Base-by-base conservation (phyloP, 805 yeast species). In the Monosporozyma solicola region DNA sequence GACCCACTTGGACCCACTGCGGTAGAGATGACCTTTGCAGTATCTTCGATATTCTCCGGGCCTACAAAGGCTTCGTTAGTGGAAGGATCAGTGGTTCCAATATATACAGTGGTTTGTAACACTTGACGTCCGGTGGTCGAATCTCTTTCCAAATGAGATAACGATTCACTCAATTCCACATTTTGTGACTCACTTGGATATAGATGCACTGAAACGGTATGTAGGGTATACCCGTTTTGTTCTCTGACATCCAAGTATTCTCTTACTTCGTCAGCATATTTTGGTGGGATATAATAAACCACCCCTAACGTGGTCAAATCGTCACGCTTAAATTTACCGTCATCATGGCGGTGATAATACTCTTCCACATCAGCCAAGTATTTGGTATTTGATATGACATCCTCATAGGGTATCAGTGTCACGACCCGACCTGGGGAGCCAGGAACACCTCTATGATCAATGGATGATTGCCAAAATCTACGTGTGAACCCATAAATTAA, bases 371-470 rank as follows among this genome's bases (percentile, higher is more conserved):
- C 82, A 2, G 69, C 55, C 37, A 73, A 71, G 53, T 82, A 77
- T 2, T 52, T 58, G 0, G 59, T 53, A 55, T 80, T 72, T 2
- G 60, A 51, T 27, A 77, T 64, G 16, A 85, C 74, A 53, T 80
- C 82, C 7, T 77, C 76, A 47, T 78, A 72, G 9, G 90, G 79
- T 1, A 91, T 74, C 47, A 91, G 71, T 0, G 97, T 91, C 9
- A 80, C 96, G 1, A 91, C 97, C 35, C 97, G 70, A 0, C 98
- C 98, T 1, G 95, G 96, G n/a, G 70, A 65, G 53, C 80, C 87
- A 0, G 88, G 89, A 0, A 95, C 85, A 0, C 97, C 97, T 51
- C 97, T 71, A 67, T 92, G 96, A 66, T 91, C 97, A 25, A 84
- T 80, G 10, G 94, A 84, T 37, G 87, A 79, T 67, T 91, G 97